Evolutionary conservation across 495 filamentous ascomycete species (phyloP).

Genomic region (Penicillium psychrofluorescens): DNA sequence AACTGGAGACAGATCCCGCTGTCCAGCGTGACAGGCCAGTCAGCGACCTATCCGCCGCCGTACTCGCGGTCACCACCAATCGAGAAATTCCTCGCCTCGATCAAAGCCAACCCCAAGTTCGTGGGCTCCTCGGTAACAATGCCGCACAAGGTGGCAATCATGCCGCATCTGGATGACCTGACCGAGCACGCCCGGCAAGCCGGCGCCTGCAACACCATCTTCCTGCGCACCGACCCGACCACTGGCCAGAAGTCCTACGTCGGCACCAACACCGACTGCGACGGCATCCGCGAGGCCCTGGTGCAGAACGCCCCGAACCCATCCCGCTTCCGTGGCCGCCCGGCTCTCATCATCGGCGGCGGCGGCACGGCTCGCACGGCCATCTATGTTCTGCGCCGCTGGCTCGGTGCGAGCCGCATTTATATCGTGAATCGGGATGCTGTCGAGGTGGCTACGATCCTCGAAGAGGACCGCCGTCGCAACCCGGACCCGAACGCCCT

Average conservation of each 20-base stretch:
- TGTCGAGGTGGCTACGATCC: constrained; percentile 54
- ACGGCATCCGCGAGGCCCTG: constrained; percentile 64
- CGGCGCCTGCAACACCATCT: constrained; percentile 70
- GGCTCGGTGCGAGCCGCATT: constrained; percentile 55
- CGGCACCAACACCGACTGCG: constrained; percentile 71
- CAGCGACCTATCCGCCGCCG: constrained; percentile 27
- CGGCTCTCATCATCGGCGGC: constrained; percentile 56
- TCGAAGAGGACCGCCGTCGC: constrained; percentile 38
- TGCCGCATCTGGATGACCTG: constrained; percentile 59
- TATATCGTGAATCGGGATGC: constrained; percentile 65
- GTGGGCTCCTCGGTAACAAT: constrained; percentile 66
- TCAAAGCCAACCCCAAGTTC: constrained; percentile 42
- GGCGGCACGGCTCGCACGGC: constrained; percentile 65
- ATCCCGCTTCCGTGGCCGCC: constrained; percentile 42
- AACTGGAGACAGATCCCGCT: constrained; percentile 54
- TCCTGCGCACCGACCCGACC: constrained; percentile 39
- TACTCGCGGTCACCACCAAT: constrained; percentile 38
- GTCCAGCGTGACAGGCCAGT: constrained; percentile 30
- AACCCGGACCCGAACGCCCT: constrained; percentile 29
- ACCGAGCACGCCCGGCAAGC: constrained; percentile 61
- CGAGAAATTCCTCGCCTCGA: constrained; percentile 40
- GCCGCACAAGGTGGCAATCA: constrained; percentile 67
- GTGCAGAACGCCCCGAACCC: constrained; percentile 45
- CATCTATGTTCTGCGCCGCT: constrained; percentile 60
- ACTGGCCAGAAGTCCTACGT: constrained; percentile 40